A percentile compares a stretch with the other conserved stretches of the same genome.
phyloP scores from a whole-genome alignment of 345 rosid genomes.

The Heritiera fomes region DNA sequence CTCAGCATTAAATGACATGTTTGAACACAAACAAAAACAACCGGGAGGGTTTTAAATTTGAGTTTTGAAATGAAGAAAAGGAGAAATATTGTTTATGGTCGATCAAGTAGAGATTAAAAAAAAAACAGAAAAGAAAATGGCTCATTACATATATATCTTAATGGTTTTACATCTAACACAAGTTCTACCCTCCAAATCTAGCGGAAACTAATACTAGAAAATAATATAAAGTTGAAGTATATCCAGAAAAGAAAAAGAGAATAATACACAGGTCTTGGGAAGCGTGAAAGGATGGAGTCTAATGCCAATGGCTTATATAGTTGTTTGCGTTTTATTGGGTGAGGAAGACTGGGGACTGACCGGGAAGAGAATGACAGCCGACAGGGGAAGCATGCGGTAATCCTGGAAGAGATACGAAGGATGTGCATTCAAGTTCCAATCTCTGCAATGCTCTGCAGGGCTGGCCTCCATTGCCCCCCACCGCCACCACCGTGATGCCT shows the following conservation, averaged over 20 bases:
- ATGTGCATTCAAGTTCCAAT: slow-evolving; percentile 40
- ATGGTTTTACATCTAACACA: slow-evolving; percentile 6
- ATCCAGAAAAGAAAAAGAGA: neutral
- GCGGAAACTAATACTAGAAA: neutral
- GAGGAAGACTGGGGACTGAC: too few species aligned
- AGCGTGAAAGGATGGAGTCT: neutral
- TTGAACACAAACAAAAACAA: too few species aligned
- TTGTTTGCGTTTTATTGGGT: neutral
- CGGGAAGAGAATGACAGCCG: neutral
- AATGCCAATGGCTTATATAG: neutral
- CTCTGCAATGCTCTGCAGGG: slow-evolving; percentile 83
- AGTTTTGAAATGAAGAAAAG: too few species aligned
- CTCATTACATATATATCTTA: neutral
- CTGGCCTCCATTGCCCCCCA: slow-evolving; percentile 79
- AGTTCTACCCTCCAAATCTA: neutral
- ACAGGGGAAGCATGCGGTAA: neutral
- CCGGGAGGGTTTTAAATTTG: too few species aligned
- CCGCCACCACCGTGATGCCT: slow-evolving; percentile 39
- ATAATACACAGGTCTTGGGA: neutral
- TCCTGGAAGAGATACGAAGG: neutral
- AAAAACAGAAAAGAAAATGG: neutral
- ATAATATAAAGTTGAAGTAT: neutral
- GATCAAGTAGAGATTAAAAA: too few species aligned
- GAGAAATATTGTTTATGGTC: too few species aligned
- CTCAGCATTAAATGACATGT: too few species aligned